Conservation (phyloP, 495 filamentous ascomycete species). For the Cercophora sp. region DNA sequence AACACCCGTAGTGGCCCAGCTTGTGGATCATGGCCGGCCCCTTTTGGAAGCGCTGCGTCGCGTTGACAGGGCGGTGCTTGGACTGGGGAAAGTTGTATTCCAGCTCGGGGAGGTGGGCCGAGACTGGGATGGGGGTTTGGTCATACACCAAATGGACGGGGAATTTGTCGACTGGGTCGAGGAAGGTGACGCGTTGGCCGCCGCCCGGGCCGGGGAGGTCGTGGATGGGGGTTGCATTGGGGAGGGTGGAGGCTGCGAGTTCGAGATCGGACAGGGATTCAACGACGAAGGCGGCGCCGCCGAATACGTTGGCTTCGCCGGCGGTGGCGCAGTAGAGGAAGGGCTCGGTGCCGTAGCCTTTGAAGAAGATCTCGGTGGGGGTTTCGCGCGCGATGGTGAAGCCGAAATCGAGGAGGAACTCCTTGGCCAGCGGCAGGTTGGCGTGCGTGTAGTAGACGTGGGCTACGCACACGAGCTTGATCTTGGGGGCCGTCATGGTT, state of each 20-base stretch:
- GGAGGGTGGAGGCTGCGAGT: slow-evolving; percentile 35
- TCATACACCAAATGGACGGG: slow-evolving; percentile 52
- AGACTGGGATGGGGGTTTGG: slow-evolving; percentile 32
- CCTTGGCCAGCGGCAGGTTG: slow-evolving; percentile 37
- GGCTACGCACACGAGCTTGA: slow-evolving; percentile 45
- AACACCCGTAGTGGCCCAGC: slow-evolving; percentile 64
- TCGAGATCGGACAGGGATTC: slow-evolving; percentile 50
- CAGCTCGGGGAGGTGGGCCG: slow-evolving; percentile 34
- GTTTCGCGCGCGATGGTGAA: slow-evolving; percentile 39
- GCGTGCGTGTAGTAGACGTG: slow-evolving; percentile 52
- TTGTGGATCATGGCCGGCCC: slow-evolving; percentile 64
- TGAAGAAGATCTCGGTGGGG: slow-evolving; percentile 46
- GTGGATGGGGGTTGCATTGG: slow-evolving; percentile 40
- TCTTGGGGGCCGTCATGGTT: slow-evolving; percentile 27
- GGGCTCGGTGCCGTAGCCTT: slow-evolving; percentile 52
- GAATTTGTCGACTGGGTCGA: slow-evolving; percentile 50
- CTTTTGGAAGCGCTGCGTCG: slow-evolving; percentile 45
- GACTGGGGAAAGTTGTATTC: slow-evolving; percentile 37
- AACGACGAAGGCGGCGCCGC: slow-evolving; percentile 47
- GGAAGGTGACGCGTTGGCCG: slow-evolving; percentile 49
- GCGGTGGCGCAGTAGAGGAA: slow-evolving; percentile 49
- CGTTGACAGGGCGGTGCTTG: slow-evolving; percentile 37
- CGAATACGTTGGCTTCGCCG: slow-evolving; percentile 43
- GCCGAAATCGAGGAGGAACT: slow-evolving; percentile 53
- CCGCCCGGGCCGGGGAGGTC: slow-evolving; percentile 51